These are phyloP conservation scores for Infundibulicybe gibba DNA, from an alignment of 768 basidiomycete genomes.

Conservation along the genomic window DNA sequence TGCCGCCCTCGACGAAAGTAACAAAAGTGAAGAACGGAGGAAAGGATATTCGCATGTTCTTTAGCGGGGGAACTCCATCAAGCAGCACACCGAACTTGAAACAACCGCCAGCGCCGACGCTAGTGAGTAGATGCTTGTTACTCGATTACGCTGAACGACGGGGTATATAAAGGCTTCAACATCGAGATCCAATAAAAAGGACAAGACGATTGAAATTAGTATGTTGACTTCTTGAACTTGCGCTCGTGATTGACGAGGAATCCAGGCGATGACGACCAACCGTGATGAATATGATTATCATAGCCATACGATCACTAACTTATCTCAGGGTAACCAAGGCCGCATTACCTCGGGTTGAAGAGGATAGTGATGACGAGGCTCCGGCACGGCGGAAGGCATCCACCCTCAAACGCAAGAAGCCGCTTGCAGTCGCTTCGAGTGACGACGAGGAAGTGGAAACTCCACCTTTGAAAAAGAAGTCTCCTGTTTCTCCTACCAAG, in stretches of 20 bases:
- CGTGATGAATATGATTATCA: neutral
- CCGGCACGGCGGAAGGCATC: conserved; percentile 7
- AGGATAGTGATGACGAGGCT: conserved; percentile 16
- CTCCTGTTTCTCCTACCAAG: neutral
- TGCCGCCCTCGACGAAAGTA: conserved; percentile 18
- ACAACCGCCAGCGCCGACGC: conserved; percentile 6
- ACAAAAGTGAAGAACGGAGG: conserved; percentile 23
- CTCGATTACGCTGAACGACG: conserved; percentile 1
- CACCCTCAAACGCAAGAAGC: conserved; percentile 26
- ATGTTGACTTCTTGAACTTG: neutral
- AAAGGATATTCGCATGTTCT: conserved; percentile 37
- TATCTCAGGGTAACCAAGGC: neutral
- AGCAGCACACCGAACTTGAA: conserved; percentile 8
- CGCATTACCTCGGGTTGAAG: neutral
- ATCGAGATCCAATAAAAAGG: conserved; percentile 11
- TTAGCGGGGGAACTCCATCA: conserved; percentile 17
- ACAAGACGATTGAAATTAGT: conserved; percentile 22
- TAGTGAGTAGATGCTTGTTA: neutral
- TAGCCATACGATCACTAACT: neutral
- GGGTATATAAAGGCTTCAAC: conserved; percentile 6
- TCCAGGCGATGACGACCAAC: neutral
- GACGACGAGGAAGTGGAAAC: conserved; percentile 35
- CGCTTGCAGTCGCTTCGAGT: conserved; percentile 26
- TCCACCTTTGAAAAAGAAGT: conserved; percentile 17
- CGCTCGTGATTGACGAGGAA: neutral